These are phyloP conservation scores for Wickerhamomyces bovis DNA, from an alignment of 805 yeast genomes.

Conservation along the genomic window DNA sequence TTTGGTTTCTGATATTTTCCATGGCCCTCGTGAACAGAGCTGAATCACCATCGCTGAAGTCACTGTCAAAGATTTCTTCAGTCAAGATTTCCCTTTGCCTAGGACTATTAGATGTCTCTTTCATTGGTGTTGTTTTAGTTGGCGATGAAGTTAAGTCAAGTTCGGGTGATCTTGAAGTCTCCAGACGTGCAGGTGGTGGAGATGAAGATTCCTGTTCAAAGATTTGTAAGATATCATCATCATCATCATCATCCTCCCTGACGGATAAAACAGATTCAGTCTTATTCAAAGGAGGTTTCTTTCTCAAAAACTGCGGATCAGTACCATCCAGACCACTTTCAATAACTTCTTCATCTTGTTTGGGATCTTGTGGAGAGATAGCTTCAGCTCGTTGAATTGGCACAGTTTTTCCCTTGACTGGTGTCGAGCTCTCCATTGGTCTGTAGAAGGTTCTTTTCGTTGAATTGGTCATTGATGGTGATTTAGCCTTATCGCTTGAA, in stretches of 20 bases:
- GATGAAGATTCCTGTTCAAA: not conserved
- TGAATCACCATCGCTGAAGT: not conserved
- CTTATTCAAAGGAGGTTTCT: not conserved
- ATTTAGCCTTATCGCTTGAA: not conserved
- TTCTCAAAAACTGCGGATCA: not conserved
- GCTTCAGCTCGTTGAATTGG: not conserved
- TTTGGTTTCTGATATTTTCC: not conserved
- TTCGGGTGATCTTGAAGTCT: not conserved
- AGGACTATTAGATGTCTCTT: not conserved
- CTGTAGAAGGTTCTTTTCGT: not conserved
- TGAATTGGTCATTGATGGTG: not conserved
- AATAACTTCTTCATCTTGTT: not conserved
- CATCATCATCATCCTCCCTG: not conserved
- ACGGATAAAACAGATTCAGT: not conserved
- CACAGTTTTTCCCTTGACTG: not conserved
- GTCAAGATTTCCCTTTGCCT: not conserved
- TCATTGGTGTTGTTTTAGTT: not conserved
- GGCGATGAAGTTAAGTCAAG: not conserved
- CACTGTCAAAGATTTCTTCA: not conserved
- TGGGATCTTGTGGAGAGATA: not conserved
- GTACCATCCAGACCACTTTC: not conserved
- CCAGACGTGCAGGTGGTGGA: not conserved
- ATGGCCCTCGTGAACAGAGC: constrained; percentile 1
- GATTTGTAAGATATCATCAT: not conserved
- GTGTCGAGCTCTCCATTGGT: not conserved